A percentile compares a stretch with the other conserved stretches of the same genome.
These are phyloP conservation scores for Leersia perrieri DNA, from an alignment of 176 grass and related monocot species.

Conservation along the genomic window DNA sequence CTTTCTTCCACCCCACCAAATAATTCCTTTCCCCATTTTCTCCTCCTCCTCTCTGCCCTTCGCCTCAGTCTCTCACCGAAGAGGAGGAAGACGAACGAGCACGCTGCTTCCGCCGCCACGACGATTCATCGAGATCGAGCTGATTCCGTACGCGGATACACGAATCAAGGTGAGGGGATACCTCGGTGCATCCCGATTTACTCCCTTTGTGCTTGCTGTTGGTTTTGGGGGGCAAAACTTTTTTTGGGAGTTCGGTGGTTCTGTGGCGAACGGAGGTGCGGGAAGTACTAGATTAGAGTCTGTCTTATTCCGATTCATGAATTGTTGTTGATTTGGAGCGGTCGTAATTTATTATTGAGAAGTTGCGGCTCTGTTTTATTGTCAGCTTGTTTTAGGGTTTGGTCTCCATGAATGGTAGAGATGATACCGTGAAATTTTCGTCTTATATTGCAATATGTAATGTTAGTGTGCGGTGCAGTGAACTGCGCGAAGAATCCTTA, in stretches of 20 bases:
- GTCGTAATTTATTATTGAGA: too few species aligned
- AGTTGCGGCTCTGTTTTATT: neutral
- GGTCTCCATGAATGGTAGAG: neutral
- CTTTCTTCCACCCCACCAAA: conserved; percentile 30
- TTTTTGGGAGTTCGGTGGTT: neutral
- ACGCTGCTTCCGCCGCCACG: neutral
- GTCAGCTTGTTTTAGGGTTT: neutral
- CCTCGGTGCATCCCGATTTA: neutral
- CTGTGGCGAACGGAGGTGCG: neutral
- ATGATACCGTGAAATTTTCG: neutral
- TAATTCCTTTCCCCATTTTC: neutral
- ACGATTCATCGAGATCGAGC: neutral
- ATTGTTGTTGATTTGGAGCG: neutral
- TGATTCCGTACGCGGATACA: neutral
- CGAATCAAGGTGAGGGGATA: conserved; percentile 23
- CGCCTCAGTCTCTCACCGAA: neutral
- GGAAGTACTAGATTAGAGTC: neutral
- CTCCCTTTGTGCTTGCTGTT: neutral
- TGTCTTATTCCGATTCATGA: neutral
- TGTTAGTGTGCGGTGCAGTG: neutral
- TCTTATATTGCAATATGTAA: neutral
- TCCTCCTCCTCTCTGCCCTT: too few species aligned
- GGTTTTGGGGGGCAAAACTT: neutral
- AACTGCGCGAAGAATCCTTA: neutral
- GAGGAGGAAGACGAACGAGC: neutral